Conservation (phyloP, 495 filamentous ascomycete genomes). For the Sporormia fimetaria region DNA sequence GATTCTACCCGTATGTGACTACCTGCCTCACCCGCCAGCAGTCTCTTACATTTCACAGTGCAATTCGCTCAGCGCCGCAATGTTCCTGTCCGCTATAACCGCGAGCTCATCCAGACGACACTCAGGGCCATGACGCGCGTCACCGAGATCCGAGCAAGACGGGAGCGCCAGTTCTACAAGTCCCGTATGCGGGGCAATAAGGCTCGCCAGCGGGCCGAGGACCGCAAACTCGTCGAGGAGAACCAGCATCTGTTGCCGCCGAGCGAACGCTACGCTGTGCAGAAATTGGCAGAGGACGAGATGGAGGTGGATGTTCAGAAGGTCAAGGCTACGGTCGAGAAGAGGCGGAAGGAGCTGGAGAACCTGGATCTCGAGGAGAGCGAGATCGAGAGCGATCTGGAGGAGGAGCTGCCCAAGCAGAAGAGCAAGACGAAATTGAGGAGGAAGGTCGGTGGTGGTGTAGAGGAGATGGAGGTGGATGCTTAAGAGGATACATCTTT, state of each 20-base stretch:
- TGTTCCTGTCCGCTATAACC: conserved; percentile 88
- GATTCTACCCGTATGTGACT: conserved; percentile 86
- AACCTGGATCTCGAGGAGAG: conserved; percentile 12
- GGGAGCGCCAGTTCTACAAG: conserved; percentile 87
- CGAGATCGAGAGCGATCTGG: conserved; percentile 14
- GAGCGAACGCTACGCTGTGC: conserved; percentile 29
- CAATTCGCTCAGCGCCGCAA: conserved; percentile 87
- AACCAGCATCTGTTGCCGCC: conserved; percentile 76
- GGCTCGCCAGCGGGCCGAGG: conserved; percentile 60
- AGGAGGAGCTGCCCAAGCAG: conserved; percentile 15
- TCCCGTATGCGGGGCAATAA: conserved; percentile 82
- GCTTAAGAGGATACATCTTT: conserved; percentile 5
- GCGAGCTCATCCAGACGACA: conserved; percentile 74
- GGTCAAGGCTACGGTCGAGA: conserved; percentile 31
- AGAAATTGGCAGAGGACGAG: conserved; percentile 41
- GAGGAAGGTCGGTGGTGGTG: conserved; percentile 21
- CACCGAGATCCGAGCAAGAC: conserved; percentile 66
- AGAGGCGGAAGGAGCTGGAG: conserved; percentile 32
- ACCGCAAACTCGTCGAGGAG: conserved; percentile 79
- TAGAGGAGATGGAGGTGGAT: conserved; percentile 26
- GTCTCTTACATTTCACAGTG: too few species aligned
- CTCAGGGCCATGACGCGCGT: conserved; percentile 87
- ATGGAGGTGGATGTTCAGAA: conserved; percentile 36
- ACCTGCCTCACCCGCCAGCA: too few species aligned
- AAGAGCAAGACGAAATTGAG: conserved; percentile 25